phyloP scores from a whole-genome alignment of 116 monocot species.

The Posidonia oceanica region DNA sequence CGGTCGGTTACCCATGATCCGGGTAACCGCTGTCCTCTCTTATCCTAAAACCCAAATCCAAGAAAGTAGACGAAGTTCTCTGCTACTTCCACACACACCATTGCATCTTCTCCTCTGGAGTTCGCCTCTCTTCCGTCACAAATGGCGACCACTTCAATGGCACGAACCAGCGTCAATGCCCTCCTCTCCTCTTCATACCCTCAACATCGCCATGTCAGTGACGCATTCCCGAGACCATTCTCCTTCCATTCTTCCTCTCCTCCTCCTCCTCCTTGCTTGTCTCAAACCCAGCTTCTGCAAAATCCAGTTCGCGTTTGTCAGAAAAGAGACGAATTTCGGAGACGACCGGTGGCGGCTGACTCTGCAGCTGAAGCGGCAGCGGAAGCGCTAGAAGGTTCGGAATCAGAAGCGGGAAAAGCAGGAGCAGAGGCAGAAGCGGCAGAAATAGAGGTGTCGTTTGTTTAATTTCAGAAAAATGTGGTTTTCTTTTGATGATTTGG shows the following conservation, averaged over 20 bases:
- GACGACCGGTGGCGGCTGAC: not conserved
- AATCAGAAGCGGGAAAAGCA: not conserved
- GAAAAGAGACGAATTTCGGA: not conserved
- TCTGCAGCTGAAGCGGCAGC: slow-evolving; percentile 3
- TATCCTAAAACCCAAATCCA: too few species aligned
- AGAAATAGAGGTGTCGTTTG: slow-evolving; percentile 5
- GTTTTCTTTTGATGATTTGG: not conserved
- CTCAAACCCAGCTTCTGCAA: not conserved
- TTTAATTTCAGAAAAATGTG: not conserved
- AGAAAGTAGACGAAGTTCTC: too few species aligned
- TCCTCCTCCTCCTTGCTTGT: not conserved
- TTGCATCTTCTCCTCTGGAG: not conserved
- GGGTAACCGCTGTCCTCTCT: not conserved
- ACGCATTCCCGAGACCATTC: not conserved
- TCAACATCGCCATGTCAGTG: not conserved
- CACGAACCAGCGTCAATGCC: not conserved
- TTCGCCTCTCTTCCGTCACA: not conserved
- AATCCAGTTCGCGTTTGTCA: not conserved
- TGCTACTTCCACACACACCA: too few species aligned
- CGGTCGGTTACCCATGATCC: not conserved
- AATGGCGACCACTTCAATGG: not conserved
- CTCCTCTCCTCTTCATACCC: slow-evolving; percentile 1
- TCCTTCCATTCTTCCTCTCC: not conserved
- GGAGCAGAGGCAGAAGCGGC: not conserved
- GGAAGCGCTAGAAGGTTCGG: not conserved